Conservation (phyloP, 768 basidiomycete genomes). For the Crepidotus variabilis region DNA sequence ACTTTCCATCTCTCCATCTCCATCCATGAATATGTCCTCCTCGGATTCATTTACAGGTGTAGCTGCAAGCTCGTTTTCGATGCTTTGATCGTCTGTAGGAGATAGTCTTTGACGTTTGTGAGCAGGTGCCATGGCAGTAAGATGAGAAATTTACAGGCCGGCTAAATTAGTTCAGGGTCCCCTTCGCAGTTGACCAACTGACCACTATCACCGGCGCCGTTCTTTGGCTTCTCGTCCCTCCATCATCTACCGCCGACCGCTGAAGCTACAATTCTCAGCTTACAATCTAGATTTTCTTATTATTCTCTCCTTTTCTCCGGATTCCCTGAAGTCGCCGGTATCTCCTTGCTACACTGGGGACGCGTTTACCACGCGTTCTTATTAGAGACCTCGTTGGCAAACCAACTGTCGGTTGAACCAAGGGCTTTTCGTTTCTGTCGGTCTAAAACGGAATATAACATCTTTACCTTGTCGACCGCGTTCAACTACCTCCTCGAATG, state of each 20-base stretch:
- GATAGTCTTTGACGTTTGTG: slow-evolving; percentile 50
- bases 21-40: slow-evolving; percentile 16
- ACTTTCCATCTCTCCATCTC: slow-evolving; percentile 18
- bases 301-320: not conserved
- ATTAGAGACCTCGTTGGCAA: not conserved
- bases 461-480: not conserved
- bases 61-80: slow-evolving; percentile 18
- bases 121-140: slow-evolving; percentile 38
- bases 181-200: not conserved
- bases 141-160: not conserved
- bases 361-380: slow-evolving; percentile 8
- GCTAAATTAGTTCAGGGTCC: not conserved
- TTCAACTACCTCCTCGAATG: slow-evolving; percentile 1
- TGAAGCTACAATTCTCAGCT: not conserved
- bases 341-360: not conserved
- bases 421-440: not conserved
- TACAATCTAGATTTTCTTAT: not conserved
- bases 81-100: slow-evolving; percentile 25
- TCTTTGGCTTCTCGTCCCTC: no score
- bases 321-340: not conserved
- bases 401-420: not conserved
- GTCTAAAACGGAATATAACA: not conserved
- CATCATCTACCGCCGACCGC: not conserved
- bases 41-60: slow-evolving; percentile 14
- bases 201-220: no score